A percentile compares a stretch with the other conserved stretches of the same genome.
Conservation (phyloP, 2,329 filamentous ascomycete genomes). For the Beauveria scarabaeidicola region DNA sequence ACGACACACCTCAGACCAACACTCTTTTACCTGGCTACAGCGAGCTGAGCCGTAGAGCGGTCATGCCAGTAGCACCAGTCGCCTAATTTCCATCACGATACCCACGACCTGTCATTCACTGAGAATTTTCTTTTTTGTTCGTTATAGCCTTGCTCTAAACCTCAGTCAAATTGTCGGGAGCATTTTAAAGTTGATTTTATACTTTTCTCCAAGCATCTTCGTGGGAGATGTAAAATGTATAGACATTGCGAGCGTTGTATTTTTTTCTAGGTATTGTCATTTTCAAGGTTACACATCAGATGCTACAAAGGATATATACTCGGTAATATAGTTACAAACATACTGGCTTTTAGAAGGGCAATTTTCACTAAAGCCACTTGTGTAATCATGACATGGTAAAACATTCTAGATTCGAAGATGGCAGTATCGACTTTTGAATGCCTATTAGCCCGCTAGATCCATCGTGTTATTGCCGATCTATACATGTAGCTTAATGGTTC, state of each 20-base stretch:
- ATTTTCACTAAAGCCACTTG: not conserved
- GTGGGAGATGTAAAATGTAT: not conserved
- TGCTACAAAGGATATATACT: conserved; percentile 5
- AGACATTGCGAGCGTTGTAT: not conserved
- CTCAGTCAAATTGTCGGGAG: conserved; percentile 3
- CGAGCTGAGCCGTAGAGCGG: conserved; percentile 22
- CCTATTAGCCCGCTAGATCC: not conserved
- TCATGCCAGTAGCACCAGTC: conserved; percentile 9
- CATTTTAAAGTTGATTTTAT: not conserved
- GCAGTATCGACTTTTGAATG: not conserved
- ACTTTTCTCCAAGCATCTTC: not conserved
- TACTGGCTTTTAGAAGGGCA: not conserved
- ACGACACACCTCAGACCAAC: conserved; percentile 21
- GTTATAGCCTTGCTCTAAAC: not conserved
- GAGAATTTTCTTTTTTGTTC: not conserved
- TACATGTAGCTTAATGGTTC: not conserved
- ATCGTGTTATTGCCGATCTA: not conserved
- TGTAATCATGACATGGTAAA: not conserved
- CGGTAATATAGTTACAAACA: not conserved
- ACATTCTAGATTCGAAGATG: not conserved
- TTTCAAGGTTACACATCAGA: not conserved
- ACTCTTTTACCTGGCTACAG: conserved; percentile 32
- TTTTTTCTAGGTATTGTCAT: not conserved
- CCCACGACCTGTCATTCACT: conserved; percentile 7
- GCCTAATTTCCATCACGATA: conserved; percentile 8